Evolutionary conservation across 1,139 yeast genomes (phyloP).

Genomic region (Debaryomyces udenii): DNA sequence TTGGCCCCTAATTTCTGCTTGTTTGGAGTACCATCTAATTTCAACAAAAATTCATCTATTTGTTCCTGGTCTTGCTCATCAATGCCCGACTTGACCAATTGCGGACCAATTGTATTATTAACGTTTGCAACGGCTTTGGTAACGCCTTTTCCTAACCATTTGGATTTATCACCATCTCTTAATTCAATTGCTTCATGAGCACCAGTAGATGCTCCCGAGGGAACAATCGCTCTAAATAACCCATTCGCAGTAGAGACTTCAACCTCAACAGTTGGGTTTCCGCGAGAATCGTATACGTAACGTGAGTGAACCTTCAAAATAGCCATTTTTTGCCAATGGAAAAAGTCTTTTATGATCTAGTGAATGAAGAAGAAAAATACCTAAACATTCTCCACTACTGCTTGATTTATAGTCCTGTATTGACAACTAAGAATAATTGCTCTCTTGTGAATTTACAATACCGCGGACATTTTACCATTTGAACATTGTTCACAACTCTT

Average conservation of each 20-base stretch:
- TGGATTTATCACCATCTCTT: constrained; percentile 85
- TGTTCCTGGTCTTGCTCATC: constrained; percentile 74
- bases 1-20: constrained; percentile 88
- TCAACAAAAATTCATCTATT: constrained; percentile 68
- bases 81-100: constrained; percentile 64
- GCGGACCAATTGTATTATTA: constrained; percentile 80
- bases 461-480: constrained; percentile 1
- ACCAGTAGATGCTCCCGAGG: constrained; percentile 93
- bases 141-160: constrained; percentile 93
- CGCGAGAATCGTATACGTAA: constrained; percentile 92
- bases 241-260: constrained; percentile 82
- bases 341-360: not conserved
- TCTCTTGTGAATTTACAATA: not conserved
- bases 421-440: not conserved
- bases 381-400: too few species aligned
- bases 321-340: constrained; percentile 21
- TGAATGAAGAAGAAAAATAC: too few species aligned
- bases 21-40: constrained; percentile 85
- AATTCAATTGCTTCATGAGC: constrained; percentile 86
- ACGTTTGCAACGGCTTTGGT: constrained; percentile 83
- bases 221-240: constrained; percentile 81
- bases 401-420: not conserved
- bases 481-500: not conserved
- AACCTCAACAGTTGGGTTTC: constrained; percentile 94
- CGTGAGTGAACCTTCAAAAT: constrained; percentile 69